Percentiles rank a stretch among this genome's conserved stretches.
These are phyloP conservation scores for Collybia sordida DNA, from an alignment of 768 basidiomycete species.

Conservation along the genomic window DNA sequence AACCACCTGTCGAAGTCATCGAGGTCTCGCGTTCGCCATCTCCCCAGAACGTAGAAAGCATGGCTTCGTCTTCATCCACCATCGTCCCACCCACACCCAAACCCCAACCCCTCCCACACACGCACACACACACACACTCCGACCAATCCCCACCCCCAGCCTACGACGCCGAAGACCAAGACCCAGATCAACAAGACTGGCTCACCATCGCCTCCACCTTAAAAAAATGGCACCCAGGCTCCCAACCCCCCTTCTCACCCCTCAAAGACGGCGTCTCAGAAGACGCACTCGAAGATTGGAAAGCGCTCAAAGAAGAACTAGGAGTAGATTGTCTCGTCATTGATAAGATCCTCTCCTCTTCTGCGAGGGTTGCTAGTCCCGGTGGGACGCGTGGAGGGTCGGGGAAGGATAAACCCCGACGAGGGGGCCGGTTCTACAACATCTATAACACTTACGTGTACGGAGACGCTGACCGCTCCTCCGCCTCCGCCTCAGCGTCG, in stretches of 20 bases:
- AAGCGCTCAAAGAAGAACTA: conserved; percentile 73
- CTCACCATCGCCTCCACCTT: conserved; percentile 57
- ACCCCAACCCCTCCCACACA: conserved; percentile 33
- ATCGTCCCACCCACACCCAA: conserved; percentile 71
- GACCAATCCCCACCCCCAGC: conserved; percentile 82
- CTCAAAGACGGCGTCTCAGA: conserved; percentile 59
- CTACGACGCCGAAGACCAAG: conserved; percentile 58
- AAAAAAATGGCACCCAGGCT: conserved; percentile 71
- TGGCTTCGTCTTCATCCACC: conserved; percentile 75
- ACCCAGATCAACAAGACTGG: conserved; percentile 49
- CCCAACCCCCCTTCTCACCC: conserved; percentile 41
- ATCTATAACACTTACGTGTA: conserved; percentile 79
- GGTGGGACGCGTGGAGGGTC: too few relatives aligned
- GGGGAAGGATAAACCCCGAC: conserved; percentile 17
- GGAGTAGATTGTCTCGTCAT: conserved; percentile 77
- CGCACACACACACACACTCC: conserved; percentile 23
- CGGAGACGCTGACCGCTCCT: too few relatives aligned
- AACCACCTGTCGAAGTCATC: too few relatives aligned
- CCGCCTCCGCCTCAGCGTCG: too few relatives aligned
- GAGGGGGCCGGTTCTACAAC: conserved; percentile 70
- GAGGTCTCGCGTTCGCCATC: conserved; percentile 45
- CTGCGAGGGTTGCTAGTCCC: conserved; percentile 17
- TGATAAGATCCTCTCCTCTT: conserved; percentile 60
- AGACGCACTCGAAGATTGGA: conserved; percentile 76
- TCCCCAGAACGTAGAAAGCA: conserved; percentile 51